A percentile compares a stretch with the other conserved stretches of the same genome.
phyloP scores from a whole-genome alignment of 2,329 filamentous ascomycete genomes.

The Scedosporium aurantiacum region DNA sequence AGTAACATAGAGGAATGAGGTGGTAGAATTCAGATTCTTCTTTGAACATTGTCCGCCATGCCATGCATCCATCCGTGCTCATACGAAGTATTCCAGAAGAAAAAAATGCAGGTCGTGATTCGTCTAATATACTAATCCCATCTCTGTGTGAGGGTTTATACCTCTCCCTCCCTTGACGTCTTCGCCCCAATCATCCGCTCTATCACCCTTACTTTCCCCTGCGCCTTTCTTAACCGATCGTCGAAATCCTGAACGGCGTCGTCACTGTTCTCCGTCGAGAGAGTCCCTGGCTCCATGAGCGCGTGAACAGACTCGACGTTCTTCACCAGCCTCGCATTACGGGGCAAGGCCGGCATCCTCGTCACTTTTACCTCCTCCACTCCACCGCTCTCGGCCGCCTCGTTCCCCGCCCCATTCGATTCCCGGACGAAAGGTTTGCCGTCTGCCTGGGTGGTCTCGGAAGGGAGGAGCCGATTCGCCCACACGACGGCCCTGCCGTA shows the following conservation, averaged over 20 bases:
- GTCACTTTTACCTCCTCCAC: slow-evolving; percentile 7
- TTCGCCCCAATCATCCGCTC: slow-evolving; percentile 51
- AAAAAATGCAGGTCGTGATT: background rate
- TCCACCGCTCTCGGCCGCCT: slow-evolving; percentile 5
- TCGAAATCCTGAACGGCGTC: slow-evolving; percentile 87
- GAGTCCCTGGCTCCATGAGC: slow-evolving; percentile 64
- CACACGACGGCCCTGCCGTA: slow-evolving; percentile 75
- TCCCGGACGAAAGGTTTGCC: too few relatives aligned
- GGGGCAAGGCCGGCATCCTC: slow-evolving; percentile 31
- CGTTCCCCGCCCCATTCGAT: background rate
- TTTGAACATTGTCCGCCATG: slow-evolving; percentile 5
- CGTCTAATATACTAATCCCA: background rate
- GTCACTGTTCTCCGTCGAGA: slow-evolving; percentile 75
- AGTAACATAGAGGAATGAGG: slow-evolving; percentile 14
- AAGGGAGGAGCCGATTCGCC: slow-evolving; percentile 52
- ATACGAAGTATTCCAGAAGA: background rate
- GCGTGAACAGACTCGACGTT: slow-evolving; percentile 67
- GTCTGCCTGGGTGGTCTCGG: slow-evolving; percentile 16
- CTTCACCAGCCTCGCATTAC: slow-evolving; percentile 59
- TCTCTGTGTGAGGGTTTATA: background rate
- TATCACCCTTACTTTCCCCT: slow-evolving; percentile 75
- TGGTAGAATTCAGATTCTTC: slow-evolving; percentile 6
- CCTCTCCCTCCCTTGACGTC: background rate
- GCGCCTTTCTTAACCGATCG: slow-evolving; percentile 71
- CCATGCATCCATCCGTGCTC: background rate